Evolutionary conservation across 2,329 filamentous ascomycete species (phyloP).

Genomic region (Pseudocercospora eumusae): DNA sequence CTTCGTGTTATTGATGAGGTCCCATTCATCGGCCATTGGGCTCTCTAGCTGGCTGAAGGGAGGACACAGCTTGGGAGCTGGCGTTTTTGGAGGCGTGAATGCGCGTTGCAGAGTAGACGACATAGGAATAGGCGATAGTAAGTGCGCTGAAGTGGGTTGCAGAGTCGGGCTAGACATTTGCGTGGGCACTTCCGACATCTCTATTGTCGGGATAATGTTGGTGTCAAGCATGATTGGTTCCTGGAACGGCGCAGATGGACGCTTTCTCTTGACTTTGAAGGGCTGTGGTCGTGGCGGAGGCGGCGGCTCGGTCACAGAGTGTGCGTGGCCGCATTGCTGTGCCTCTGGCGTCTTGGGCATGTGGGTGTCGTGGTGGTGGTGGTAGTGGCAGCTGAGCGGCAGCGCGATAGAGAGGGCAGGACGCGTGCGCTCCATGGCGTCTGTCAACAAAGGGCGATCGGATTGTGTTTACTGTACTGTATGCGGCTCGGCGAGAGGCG

Average conservation of each 20-base stretch:
- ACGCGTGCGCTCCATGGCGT: slow-evolving; percentile 42
- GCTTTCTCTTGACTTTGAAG: slow-evolving; percentile 52
- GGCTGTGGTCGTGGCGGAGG: slow-evolving; percentile 50
- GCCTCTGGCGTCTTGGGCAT: slow-evolving; percentile 49
- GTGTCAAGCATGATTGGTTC: slow-evolving; percentile 31
- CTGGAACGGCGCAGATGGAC: slow-evolving; percentile 36
- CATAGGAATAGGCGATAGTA: slow-evolving; percentile 46
- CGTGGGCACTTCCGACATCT: slow-evolving; percentile 45
- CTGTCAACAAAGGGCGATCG: slow-evolving; percentile 7
- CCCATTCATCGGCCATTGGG: slow-evolving; percentile 36
- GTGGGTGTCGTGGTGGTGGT: slow-evolving; percentile 48
- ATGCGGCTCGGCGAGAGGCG: slow-evolving; percentile 4
- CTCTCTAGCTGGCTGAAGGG: slow-evolving; percentile 33
- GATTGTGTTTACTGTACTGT: slow-evolving; percentile 13
- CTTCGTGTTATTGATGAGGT: slow-evolving; percentile 36
- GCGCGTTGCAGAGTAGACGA: slow-evolving; percentile 38
- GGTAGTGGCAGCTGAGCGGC: slow-evolving; percentile 52
- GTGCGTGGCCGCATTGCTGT: slow-evolving; percentile 30
- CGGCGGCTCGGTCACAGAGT: slow-evolving; percentile 41
- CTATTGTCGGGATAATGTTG: slow-evolving; percentile 52
- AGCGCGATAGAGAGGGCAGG: slow-evolving; percentile 53
- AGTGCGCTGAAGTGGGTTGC: slow-evolving; percentile 39
- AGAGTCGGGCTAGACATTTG: slow-evolving; percentile 35
- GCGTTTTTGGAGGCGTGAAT: slow-evolving; percentile 53
- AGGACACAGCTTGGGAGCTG: slow-evolving; percentile 38